Base-by-base conservation (phyloP, 345 rosid species). In the Citrus inodora region DNA sequence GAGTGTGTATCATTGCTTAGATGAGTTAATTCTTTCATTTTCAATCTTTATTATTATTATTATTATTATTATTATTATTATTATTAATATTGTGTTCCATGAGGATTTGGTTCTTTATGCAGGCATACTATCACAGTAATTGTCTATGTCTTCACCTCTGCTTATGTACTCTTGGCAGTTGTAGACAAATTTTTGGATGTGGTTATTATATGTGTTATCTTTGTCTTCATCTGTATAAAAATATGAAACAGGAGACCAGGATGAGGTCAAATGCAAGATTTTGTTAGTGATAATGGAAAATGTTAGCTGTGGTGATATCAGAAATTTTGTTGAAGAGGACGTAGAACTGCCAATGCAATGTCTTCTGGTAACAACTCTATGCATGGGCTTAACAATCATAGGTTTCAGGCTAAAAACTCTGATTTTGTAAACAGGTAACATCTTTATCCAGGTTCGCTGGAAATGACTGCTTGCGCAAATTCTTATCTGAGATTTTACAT, bases 371-470 rank as follows among this genome's bases (percentile, higher is more conserved):
- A 73, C 66, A 81, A 68, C 65, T 76, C 85, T 27, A 67, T 65
- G 76, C 82, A 75, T 80, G 83, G 77, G 79, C 67, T 63, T 65
- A 78, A 53, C 3, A 75, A 61, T 40, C 67, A 81, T 35, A 79
- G 68, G 71, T 67, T 74, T 78, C 80, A 77, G 67, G 59, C 71
- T 79, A 82, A 74, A 33, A 73, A 42, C 55, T 83, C 85, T 40
- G 83, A 80, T 75, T 67, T 80, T 32, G 25, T 82, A 73, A 80
- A 66, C 75, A 87, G 88, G 90, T 90, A 68, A 30, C 33, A 40
- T 67, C 69, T 70, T 28, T 33, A 76, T 66, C 38, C 24, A 17
- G 60, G 64, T 40, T 76, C 13, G n/a, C 19, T 24, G 35, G 9
- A 24, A 32, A 32, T 28, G 53, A 22, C 66, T 74, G 27, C 61